Conservation (phyloP, 129 eudicot species). For the Mikania micrantha region DNA sequence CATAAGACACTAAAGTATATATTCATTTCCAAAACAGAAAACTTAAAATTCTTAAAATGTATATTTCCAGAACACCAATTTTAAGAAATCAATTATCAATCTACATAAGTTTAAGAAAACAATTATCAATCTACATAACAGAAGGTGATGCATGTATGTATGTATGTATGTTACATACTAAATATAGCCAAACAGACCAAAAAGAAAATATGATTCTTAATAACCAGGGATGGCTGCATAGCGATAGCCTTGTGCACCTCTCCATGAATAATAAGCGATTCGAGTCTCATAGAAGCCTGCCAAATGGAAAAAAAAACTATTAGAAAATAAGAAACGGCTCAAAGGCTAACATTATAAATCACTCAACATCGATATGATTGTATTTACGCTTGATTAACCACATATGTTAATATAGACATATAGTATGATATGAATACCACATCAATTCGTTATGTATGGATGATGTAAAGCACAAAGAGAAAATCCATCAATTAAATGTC, state of each 20-base stretch:
- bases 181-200: constrained; percentile 17
- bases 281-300: constrained; percentile 4
- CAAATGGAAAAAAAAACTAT: not conserved
- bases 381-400: not conserved
- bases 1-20: not conserved
- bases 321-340: not conserved
- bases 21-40: not conserved
- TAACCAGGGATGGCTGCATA: constrained; percentile 83
- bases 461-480: not conserved
- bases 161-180: constrained; percentile 12
- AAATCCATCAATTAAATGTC: not conserved
- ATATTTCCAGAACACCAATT: not conserved
- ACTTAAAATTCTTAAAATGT: not conserved
- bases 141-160: constrained; percentile 1
- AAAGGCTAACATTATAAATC: not conserved
- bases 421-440: too few species aligned
- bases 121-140: constrained; percentile 12
- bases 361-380: not conserved
- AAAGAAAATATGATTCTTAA: constrained; percentile 12
- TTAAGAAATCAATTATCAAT: constrained; percentile 5
- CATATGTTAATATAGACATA: too few species aligned
- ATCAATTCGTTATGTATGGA: too few species aligned
- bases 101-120: constrained; percentile 8
- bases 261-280: constrained; percentile 39
- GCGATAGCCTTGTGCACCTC: constrained; percentile 93